Evolutionary conservation across 257 asterid species (phyloP).

Genomic region (Fraxinus anomala): DNA sequence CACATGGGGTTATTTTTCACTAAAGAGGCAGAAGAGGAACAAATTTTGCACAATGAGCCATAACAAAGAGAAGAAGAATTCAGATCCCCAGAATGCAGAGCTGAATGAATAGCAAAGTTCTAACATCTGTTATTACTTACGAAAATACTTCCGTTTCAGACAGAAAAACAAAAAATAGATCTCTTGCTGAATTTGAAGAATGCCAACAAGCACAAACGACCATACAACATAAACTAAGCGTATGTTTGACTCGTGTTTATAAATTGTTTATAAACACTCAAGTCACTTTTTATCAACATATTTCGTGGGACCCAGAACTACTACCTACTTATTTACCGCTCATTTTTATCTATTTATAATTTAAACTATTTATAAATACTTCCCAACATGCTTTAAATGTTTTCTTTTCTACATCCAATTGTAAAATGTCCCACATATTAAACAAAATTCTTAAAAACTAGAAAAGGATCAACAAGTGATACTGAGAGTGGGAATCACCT

Average conservation of each 20-base stretch:
- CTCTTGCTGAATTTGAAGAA: neutral
- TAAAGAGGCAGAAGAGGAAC: neutral
- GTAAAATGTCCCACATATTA: conserved; percentile 14
- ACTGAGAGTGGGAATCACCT: conserved; percentile 48
- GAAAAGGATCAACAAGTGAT: conserved; percentile 17
- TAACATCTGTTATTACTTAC: neutral
- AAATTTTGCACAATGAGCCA: neutral
- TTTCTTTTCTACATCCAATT: neutral
- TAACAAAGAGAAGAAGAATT: neutral
- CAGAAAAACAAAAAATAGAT: neutral
- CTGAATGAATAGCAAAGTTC: neutral
- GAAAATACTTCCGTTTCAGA: neutral
- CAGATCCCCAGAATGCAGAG: neutral
- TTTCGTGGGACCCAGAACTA: no score
- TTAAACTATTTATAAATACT: no score
- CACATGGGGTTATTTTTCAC: neutral
- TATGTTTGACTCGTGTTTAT: no score
- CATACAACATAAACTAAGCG: neutral
- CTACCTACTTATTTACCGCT: no score
- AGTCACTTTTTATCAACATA: no score
- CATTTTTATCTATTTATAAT: no score
- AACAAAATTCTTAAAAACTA: conserved; percentile 26
- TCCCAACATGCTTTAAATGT: neutral
- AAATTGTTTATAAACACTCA: no score
- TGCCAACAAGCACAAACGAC: neutral